Evolutionary conservation across 2,329 filamentous ascomycete species (phyloP), one percentile per base, ranked within the genome.

Genomic region (Botrytis byssoidea): DNA sequence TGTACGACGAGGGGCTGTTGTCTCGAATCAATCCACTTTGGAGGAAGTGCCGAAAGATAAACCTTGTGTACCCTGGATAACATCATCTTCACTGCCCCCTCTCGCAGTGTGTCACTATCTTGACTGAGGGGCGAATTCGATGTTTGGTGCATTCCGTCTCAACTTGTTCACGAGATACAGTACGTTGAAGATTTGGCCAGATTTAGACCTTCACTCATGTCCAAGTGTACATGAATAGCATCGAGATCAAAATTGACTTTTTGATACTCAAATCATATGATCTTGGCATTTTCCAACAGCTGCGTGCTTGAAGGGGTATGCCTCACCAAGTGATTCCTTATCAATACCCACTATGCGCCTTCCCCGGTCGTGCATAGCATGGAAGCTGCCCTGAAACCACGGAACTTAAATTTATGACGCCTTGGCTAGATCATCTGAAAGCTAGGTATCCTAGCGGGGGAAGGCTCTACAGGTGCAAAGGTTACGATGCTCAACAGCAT

Each of bases 381-480:
- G 63, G 70, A 40, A 72, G 25, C 48, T 55, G 48, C 70, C 70
- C 63, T 59, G 70, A 60, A 68, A 72, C 48, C 29, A 42, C 65
- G 40, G n/a, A 72, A 40, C 25, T 55, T 32, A 63, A 63, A 63
- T 22, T 48, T 51, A 68, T 72, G 70, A 68, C 63, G 70, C 70
- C 37, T 57, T 68, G 37, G 46, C 46, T 59, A 60, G 65, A 68
- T 68, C 65, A 57, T 55, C 48, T 68, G 65, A 40, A 57, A 37
- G 37, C 12, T 55, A n/a, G 12, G 25, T 55, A 55, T 55, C 48
- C 40, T 55, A 42, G 37, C 42, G 10, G 48, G 5, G 22, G 48
- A 25, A 68, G 20, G 48, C 35, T 57, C 18, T 69, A 42, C 2
- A 67, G 32, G 20, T 16, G 18, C 8, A 8, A 44, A 42, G 6